Base-by-base conservation (phyloP, 106 monocot genomes). In the Acorus gramineus region DNA sequence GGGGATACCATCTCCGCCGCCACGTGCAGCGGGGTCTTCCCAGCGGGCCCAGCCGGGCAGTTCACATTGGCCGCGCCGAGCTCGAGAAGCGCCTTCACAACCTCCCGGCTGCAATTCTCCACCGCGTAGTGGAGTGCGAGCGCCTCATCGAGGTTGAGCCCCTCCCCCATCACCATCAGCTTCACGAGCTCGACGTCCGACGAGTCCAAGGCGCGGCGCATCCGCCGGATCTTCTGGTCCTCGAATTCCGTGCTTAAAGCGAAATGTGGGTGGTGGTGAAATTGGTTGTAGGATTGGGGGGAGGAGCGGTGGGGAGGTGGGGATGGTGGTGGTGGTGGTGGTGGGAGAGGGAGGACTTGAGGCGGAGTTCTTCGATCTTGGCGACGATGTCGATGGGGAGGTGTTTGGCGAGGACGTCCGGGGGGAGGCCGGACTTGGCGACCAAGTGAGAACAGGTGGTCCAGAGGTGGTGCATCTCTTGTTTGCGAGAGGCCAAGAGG, bases 81-180 rank as follows among this genome's bases (percentile, higher is more conserved):
- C 57, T 73, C 73, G 3, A 73, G 61, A 14, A 73, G 57, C 11
- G 73, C 57, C 49, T 73, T 73, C 8, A 67, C 66, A 6, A 74
- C 74, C 52, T 74, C 66, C 4, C 74, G 59, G 60, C 59, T 66
- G 74, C 74, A 74, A 46, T 74, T 66, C 66, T 67, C 59, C 42
- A 74, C 66, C 44, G 74, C 74, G 66, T 74, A 74, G 52, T 74
- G 74, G 42, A 74, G 66, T 1, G 74, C 74, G 5, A 74, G 66
- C 3, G 74, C 74, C 8, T 67, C 66, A 13, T 74, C 74, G 43
- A 74, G 74, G 66, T 74, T 74, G 8, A 74, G 47, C 6, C 74
- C 74, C 45, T 74, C 74, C 2, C 74, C 74, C 74, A 74, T 74
- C 50, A 74, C 74, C 74, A 74, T 74, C 7, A 66, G 52, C 60